Conservation (phyloP, 2,329 filamentous ascomycete genomes). For the Colletotrichum magnum region DNA sequence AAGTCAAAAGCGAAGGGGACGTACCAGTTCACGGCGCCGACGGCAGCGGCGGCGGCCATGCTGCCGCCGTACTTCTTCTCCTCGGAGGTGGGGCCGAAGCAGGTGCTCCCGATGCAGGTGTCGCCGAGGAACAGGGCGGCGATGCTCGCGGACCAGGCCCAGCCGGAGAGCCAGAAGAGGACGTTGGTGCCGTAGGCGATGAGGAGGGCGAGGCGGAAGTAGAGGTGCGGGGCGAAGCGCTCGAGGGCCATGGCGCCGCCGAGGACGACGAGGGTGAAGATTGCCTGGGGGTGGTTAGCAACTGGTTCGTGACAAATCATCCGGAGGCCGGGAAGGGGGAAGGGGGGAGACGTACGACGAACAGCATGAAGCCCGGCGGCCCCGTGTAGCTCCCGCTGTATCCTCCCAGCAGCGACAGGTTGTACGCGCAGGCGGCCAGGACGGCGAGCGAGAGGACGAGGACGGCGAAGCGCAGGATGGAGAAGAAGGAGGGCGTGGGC, state of each 20-base stretch:
- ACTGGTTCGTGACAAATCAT: slow-evolving; percentile 7
- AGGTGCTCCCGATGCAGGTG: slow-evolving; percentile 41
- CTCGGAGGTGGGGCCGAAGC: slow-evolving; percentile 42
- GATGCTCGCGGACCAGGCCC: slow-evolving; percentile 58
- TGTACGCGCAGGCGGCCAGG: slow-evolving; percentile 57
- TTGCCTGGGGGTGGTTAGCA: slow-evolving; percentile 48
- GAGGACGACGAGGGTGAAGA: slow-evolving; percentile 58
- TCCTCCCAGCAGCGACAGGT: slow-evolving; percentile 51
- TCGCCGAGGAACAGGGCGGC: slow-evolving; percentile 46
- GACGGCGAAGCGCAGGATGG: slow-evolving; percentile 55
- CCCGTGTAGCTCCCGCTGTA: slow-evolving; percentile 49
- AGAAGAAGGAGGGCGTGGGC: slow-evolving; percentile 52
- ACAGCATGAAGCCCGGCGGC: slow-evolving; percentile 60
- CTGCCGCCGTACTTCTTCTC: slow-evolving; percentile 45
- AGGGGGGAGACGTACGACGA: slow-evolving; percentile 56
- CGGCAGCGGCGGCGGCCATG: slow-evolving; percentile 55
- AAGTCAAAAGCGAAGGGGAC: slow-evolving; percentile 23
- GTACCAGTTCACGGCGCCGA: slow-evolving; percentile 59
- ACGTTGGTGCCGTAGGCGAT: slow-evolving; percentile 52
- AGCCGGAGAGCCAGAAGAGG: slow-evolving; percentile 61
- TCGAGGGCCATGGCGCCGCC: slow-evolving; percentile 55
- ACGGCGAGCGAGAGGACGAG: slow-evolving; percentile 56
- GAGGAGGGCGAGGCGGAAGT: slow-evolving; percentile 55
- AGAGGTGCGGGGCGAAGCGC: slow-evolving; percentile 52
- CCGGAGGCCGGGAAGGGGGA: slow-evolving; percentile 34